Evolutionary conservation across 257 asterid species (phyloP).

Genomic region (Mentha longifolia): DNA sequence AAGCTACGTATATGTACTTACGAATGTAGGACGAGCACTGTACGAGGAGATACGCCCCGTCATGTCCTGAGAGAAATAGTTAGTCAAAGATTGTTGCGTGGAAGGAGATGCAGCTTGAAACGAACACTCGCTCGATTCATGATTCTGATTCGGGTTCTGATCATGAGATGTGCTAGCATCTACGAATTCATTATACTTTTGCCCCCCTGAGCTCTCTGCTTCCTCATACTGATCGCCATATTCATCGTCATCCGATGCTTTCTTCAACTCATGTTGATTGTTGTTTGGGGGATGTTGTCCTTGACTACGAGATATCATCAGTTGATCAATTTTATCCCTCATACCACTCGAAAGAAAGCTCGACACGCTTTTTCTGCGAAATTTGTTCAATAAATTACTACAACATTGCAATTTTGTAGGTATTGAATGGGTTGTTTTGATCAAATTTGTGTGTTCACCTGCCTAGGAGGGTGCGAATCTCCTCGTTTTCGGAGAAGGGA

Average conservation of each 20-base stretch:
- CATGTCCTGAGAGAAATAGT: conserved; percentile 41
- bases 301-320: conserved; percentile 64
- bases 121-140: conserved; percentile 44
- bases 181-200: conserved; percentile 40
- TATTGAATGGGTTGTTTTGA: too few relatives aligned
- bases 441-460: conserved; percentile 45
- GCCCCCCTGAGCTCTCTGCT: conserved; percentile 41
- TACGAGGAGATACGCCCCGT: conserved; percentile 42
- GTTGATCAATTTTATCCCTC: conserved; percentile 65
- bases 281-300: conserved; percentile 29
- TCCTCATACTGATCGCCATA: too few relatives aligned
- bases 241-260: conserved; percentile 8
- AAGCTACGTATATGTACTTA: conserved; percentile 36
- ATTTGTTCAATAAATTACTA: too few relatives aligned
- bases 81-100: conserved; percentile 50
- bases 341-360: conserved; percentile 71
- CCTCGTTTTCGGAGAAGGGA: conserved; percentile 72
- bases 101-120: conserved; percentile 50
- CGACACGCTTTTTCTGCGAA: conserved; percentile 78
- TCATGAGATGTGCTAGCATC: conserved; percentile 40
- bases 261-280: conserved; percentile 8
- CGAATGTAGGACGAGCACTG: conserved; percentile 54
- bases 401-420: too few relatives aligned
- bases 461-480: conserved; percentile 68
- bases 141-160: conserved; percentile 21